Conservation (phyloP, 306 rosid species). For the Casuarina cunninghamiana region DNA sequence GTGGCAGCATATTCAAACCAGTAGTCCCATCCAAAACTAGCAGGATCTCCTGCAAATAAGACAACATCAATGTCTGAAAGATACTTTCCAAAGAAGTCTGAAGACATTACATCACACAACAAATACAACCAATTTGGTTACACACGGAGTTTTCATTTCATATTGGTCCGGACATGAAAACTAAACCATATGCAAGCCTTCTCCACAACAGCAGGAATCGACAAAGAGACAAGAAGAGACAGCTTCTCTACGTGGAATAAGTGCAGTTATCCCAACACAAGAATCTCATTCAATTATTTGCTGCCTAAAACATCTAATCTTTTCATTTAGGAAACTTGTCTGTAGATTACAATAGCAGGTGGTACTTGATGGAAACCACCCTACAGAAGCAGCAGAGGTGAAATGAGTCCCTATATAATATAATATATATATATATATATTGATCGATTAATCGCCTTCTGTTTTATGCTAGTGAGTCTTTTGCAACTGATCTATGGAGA, state of each 20-base stretch:
- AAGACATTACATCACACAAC: neutral
- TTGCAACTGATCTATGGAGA: too few species aligned
- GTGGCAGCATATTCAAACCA: constrained; percentile 97
- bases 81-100: neutral
- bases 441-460: too few species aligned
- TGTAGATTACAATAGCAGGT: neutral
- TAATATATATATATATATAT: neutral
- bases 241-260: neutral
- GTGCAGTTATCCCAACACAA: neutral
- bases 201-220: neutral
- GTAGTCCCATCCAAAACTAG: constrained; percentile 96
- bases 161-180: neutral
- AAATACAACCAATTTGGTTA: neutral
- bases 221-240: neutral
- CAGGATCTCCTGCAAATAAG: constrained; percentile 77
- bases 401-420: neutral
- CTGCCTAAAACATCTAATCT: neutral
- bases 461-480: too few species aligned
- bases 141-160: neutral
- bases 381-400: neutral
- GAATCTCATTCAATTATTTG: neutral
- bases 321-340: constrained; percentile 1
- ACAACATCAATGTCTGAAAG: neutral
- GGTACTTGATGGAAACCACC: neutral
- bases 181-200: neutral